Percentiles rank a stretch among this genome's conserved stretches.
These are phyloP conservation scores for Plantago coronopus DNA, from an alignment of 305 asterid species.

Conservation along the genomic window DNA sequence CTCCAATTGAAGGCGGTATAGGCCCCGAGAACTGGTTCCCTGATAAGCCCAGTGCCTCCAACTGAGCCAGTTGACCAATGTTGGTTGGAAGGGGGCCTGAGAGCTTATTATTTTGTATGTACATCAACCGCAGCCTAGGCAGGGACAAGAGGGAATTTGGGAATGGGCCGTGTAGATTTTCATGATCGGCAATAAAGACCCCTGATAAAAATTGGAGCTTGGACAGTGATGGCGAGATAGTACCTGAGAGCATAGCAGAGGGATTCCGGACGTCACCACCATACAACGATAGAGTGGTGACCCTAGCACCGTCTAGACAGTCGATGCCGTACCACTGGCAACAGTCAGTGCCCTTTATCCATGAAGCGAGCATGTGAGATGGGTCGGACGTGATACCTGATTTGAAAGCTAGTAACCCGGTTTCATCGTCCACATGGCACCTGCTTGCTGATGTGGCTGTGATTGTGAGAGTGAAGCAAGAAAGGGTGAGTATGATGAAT, in stretches of 20 bases:
- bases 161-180: conserved; percentile 47
- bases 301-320: conserved; percentile 46
- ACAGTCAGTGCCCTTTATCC: conserved; percentile 76
- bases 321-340: conserved; percentile 64
- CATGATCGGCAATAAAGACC: conserved; percentile 38
- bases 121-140: conserved; percentile 32
- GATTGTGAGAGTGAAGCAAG: too few species aligned
- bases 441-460: conserved; percentile 41
- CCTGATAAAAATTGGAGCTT: conserved; percentile 44
- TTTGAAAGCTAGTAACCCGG: conserved; percentile 64
- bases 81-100: conserved; percentile 51
- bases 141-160: conserved; percentile 36
- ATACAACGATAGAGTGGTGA: conserved; percentile 30
- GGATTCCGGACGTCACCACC: conserved; percentile 38
- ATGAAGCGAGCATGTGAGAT: conserved; percentile 47
- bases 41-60: conserved; percentile 34
- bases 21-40: conserved; percentile 64
- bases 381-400: conserved; percentile 76
- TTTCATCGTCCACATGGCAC: conserved; percentile 62
- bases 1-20: conserved; percentile 52
- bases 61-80: conserved; percentile 33
- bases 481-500: conserved; percentile 14
- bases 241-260: conserved; percentile 47
- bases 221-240: conserved; percentile 57
- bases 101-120: conserved; percentile 52